Base-by-base conservation (phyloP, 176 grass and related monocot genomes). In the Cenchrus americanus region DNA sequence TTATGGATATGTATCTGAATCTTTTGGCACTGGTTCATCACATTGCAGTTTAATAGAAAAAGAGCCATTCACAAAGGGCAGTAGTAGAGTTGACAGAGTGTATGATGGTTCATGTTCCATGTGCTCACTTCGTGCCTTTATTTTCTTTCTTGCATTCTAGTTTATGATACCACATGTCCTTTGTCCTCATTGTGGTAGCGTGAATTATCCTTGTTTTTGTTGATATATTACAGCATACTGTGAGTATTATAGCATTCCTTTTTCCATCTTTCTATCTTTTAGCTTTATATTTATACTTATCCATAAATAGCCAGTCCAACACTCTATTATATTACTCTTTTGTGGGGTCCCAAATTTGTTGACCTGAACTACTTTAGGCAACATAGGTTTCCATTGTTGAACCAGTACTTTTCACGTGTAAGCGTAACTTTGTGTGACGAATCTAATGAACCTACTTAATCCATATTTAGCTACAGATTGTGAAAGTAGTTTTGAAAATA, bases 131-230 rank as follows among this genome's bases (percentile, higher is more conserved):
- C 15, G 55, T 44, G 22, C 13, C 26, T 67, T 69, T 43, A 64
- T 81, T 47, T n/a, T 69, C 24, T 71, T 70, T 88, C 58, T 70
- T 42, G 14, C 3, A 3, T 75, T 52, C 40, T 59, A 58, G n/a
- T 81, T 14, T 69, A 73, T 86, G 54, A 73, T 43, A 59, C 66
- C 81, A 50, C 77, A 86, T 26, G 37, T 6, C 27, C 3, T 53
- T 24, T 80, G 4, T 55, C 32, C 58, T 86, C 13, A 71, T 73
- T 7, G 4, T 24, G 7, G 37, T 26, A 30, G 17, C 59, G 4
- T 63, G 37, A 72, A 79, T 64, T 59, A n/a, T 66, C 40, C 40
- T 34, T 88, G n/a, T 62, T 83, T 53, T 53, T 83, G 46, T 71
- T 52, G 21, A 71, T 27, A 27, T 71, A 17, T 27, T 7, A 32